A percentile compares a stretch with the other conserved stretches of the same genome.
Evolutionary conservation across 1,139 yeast species (phyloP).

Genomic region (Pichia sp.): DNA sequence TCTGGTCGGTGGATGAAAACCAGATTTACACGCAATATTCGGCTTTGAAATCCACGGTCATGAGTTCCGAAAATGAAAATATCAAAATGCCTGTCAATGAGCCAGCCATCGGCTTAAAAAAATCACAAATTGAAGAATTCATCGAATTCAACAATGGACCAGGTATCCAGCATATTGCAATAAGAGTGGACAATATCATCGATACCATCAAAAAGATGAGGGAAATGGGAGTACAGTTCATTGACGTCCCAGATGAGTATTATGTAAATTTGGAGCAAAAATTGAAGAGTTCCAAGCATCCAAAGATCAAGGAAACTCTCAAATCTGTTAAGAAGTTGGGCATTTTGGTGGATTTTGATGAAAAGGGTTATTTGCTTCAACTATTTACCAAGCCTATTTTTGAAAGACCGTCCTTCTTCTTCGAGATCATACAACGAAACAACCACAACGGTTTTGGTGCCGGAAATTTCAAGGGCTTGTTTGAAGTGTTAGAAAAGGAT

Average conservation of each 20-base stretch:
- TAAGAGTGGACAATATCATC: slow-evolving; percentile 57
- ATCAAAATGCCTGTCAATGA: slow-evolving; percentile 82
- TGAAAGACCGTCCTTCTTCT: slow-evolving; percentile 76
- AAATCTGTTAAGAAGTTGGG: slow-evolving; percentile 38
- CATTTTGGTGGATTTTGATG: slow-evolving; percentile 72
- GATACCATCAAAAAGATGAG: slow-evolving; percentile 51
- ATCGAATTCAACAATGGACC: slow-evolving; percentile 71
- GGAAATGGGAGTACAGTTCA: slow-evolving; percentile 65
- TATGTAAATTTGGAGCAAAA: slow-evolving; percentile 47
- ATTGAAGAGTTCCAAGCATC: slow-evolving; percentile 35
- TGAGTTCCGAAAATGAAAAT: slow-evolving; percentile 63
- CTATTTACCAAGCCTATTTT: slow-evolving; percentile 71
- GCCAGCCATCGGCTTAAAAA: slow-evolving; percentile 63
- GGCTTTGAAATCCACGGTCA: slow-evolving; percentile 68
- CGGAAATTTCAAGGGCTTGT: slow-evolving; percentile 77
- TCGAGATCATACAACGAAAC: slow-evolving; percentile 74
- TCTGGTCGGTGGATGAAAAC: slow-evolving; percentile 79
- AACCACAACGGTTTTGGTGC: slow-evolving; percentile 86
- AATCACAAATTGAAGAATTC: slow-evolving; percentile 80
- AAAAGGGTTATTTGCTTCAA: slow-evolving; percentile 66
- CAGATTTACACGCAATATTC: slow-evolving; percentile 66
- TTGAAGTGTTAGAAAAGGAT: slow-evolving; percentile 69
- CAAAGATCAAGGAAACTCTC: slow-evolving; percentile 48
- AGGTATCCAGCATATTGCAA: slow-evolving; percentile 79
- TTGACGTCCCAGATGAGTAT: slow-evolving; percentile 52